Base-by-base conservation (phyloP, 805 yeast species). In the Wickerhamiella hasegawae region DNA sequence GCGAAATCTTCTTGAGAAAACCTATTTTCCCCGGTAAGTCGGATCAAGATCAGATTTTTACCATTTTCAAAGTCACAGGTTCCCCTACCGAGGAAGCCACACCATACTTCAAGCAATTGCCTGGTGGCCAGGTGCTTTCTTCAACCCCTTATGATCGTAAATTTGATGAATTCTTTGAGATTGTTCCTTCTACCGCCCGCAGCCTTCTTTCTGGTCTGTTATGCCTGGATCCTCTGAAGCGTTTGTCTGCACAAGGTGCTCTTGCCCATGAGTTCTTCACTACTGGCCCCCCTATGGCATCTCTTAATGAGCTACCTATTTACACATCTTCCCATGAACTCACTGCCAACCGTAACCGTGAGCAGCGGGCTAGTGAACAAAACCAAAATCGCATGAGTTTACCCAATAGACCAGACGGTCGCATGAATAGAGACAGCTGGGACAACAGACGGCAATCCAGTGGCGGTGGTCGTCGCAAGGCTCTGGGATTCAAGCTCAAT, bases 301-400 rank as follows among this genome's bases (percentile, higher is more conserved):
- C 45, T 11, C 70, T 73, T 0, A 48, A 49, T 5, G 69, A 67
- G 15, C 57, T 84, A n/a, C 78, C 83, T 3, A 66, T 66, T 20
- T 78, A 77, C 44, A 85, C 78, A 44, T 93, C 85, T 43, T 72
- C 93, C 41, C 96, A 90, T 53, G 97, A 87, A 54, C 68, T 84
- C 18, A 95, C 83, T 30, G 53, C 53, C 14, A 47, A 48, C 6
- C 40, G 42, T 15, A 40, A 40, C 22, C 33, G 28, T 20, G 17
- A 21, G n/a, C n/a, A n/a, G n/a, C n/a, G n/a, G n/a, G n/a, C n/a
- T n/a, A n/a, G n/a, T n/a, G n/a, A 30, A 4, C 31, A 30, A 19
- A 17, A 9, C 11, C 23, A 18, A 33, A 10, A 21, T 25, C 18
- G 21, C 18, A 18, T 30, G 10, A 33, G n/a, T 28, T 22, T 14